A percentile compares a stretch with the other conserved stretches of the same genome.
These are phyloP conservation scores for Camelina sativa DNA, from an alignment of 345 rosid genomes.

Conservation along the genomic window DNA sequence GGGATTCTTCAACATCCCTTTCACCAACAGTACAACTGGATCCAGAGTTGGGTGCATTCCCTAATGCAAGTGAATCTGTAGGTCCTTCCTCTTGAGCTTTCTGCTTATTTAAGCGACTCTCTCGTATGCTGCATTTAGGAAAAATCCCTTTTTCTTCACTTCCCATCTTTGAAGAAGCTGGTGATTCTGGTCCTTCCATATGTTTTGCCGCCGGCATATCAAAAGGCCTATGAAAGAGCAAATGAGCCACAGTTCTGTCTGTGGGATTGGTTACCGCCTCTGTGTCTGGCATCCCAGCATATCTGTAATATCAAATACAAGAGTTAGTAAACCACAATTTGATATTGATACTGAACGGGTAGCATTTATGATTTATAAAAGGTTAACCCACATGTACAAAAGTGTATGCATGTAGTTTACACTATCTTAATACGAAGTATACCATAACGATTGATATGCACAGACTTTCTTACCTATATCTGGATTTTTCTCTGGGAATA, in stretches of 20 bases:
- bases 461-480: slow-evolving; percentile 56
- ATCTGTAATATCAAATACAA: slow-evolving; percentile 48
- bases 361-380: slow-evolving; percentile 1
- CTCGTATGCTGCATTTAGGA: slow-evolving; percentile 35
- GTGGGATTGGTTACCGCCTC: slow-evolving; percentile 92
- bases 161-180: slow-evolving; percentile 54
- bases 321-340: slow-evolving; percentile 28
- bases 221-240: slow-evolving; percentile 80
- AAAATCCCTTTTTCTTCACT: slow-evolving; percentile 42
- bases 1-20: slow-evolving; percentile 41
- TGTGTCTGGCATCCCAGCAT: slow-evolving; percentile 54
- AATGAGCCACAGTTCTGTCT: slow-evolving; percentile 84
- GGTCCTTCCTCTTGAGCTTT: slow-evolving; percentile 48
- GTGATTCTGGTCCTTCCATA: slow-evolving; percentile 64
- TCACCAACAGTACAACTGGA: slow-evolving; percentile 48
- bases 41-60: slow-evolving; percentile 50
- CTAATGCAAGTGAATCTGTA: slow-evolving; percentile 39
- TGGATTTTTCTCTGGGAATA: slow-evolving; percentile 50
- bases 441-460: slow-evolving; percentile 16
- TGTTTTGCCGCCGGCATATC: slow-evolving; percentile 53
- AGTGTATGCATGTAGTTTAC: slow-evolving; percentile 18
- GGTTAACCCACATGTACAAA: slow-evolving; percentile 6
- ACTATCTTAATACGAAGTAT: not conserved
- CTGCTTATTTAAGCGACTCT: slow-evolving; percentile 44
- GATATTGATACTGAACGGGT: slow-evolving; percentile 4